These are phyloP conservation scores for Cyberlindnera subsufficiens DNA, from an alignment of 805 yeast genomes.

Conservation along the genomic window DNA sequence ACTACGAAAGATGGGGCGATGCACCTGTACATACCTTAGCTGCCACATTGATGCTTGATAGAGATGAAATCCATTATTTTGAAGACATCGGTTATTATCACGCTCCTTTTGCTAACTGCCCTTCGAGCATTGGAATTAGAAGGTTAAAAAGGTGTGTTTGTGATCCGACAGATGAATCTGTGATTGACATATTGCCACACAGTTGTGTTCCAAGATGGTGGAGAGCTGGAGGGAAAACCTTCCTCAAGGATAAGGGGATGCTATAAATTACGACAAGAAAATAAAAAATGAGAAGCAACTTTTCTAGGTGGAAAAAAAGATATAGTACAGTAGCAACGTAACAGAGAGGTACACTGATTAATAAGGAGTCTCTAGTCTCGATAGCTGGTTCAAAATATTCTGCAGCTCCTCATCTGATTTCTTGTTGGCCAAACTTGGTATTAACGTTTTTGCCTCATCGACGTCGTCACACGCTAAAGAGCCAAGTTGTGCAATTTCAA, in stretches of 20 bases:
- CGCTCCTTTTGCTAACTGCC: slow-evolving; percentile 61
- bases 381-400: slow-evolving; percentile 79
- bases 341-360: slow-evolving; percentile 5
- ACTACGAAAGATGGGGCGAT: slow-evolving; percentile 92
- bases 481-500: slow-evolving; percentile 86
- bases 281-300: background rate
- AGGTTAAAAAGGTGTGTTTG: slow-evolving; percentile 58
- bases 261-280: background rate
- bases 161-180: slow-evolving; percentile 37
- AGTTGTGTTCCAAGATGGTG: slow-evolving; percentile 77
- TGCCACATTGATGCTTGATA: slow-evolving; percentile 51
- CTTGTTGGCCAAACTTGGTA: slow-evolving; percentile 80
- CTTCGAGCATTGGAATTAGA: slow-evolving; percentile 43
- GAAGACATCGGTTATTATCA: slow-evolving; percentile 80
- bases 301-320: background rate
- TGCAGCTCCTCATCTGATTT: slow-evolving; percentile 85
- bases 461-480: slow-evolving; percentile 93
- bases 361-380: slow-evolving; percentile 50
- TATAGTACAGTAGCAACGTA: background rate
- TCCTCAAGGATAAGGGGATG: slow-evolving; percentile 36
- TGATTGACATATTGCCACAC: slow-evolving; percentile 37
- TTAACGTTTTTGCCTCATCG: slow-evolving; percentile 91
- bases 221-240: slow-evolving; percentile 61
- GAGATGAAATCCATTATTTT: slow-evolving; percentile 64
- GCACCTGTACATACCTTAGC: slow-evolving; percentile 86